A percentile compares a stretch with the other conserved stretches of the same genome.
These are phyloP conservation scores for Spongispora temasekensis DNA, from an alignment of 1,284 basidiomycete genomes.

Conservation along the genomic window DNA sequence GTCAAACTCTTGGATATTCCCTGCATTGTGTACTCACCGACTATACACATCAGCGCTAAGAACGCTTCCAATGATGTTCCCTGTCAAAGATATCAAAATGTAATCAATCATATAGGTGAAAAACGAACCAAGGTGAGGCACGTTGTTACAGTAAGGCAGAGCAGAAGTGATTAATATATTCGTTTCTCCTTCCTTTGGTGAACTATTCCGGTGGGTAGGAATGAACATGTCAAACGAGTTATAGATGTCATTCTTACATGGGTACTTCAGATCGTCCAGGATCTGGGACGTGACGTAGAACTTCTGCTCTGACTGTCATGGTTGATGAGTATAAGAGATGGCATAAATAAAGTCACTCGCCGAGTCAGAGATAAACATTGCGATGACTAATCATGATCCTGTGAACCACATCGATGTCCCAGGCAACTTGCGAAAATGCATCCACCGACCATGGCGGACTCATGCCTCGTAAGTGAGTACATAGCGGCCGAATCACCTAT, in stretches of 20 bases:
- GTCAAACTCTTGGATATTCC: constrained; percentile 7
- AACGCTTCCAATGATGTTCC: constrained; percentile 97
- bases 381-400: no score
- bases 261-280: constrained; percentile 51
- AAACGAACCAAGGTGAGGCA: constrained; percentile 86
- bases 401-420: constrained; percentile 28
- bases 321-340: no score
- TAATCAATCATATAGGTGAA: constrained; percentile 7
- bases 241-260: constrained; percentile 40
- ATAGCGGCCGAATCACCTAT: neutral
- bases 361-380: no score
- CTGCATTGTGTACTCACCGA: constrained; percentile 55
- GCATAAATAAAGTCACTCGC: no score
- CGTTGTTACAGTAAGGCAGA: constrained; percentile 98
- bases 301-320: constrained; percentile 65
- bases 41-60: constrained; percentile 97
- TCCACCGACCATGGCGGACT: constrained; percentile 53
- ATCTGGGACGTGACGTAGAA: constrained; percentile 56
- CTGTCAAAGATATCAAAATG: constrained; percentile 39
- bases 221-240: constrained; percentile 12
- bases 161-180: constrained; percentile 96
- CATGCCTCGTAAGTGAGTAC: constrained; percentile 57
- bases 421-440: constrained; percentile 71
- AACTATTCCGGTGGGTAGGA: constrained; percentile 43
- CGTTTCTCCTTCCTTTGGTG: constrained; percentile 82